Evolutionary conservation across 306 rosid genomes (phyloP).

Genomic region (Dryas alaskensis): DNA sequence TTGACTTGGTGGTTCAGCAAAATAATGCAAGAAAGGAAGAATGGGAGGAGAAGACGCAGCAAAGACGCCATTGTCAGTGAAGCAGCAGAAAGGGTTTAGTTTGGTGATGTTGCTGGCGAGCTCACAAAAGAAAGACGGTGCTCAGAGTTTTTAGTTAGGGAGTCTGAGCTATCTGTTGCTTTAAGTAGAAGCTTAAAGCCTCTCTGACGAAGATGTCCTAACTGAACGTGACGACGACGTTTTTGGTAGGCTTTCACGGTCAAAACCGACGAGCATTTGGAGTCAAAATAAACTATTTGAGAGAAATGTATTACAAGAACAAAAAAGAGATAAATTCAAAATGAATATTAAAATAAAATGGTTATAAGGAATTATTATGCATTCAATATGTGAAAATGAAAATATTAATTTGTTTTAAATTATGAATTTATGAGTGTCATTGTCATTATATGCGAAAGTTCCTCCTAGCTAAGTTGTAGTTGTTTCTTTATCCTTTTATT

Average conservation of each 20-base stretch:
- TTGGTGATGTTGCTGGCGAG: neutral
- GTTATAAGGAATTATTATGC: too few species aligned
- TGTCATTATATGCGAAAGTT: too few species aligned
- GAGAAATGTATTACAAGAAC: too few species aligned
- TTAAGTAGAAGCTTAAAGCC: neutral
- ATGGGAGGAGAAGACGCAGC: constrained; percentile 30
- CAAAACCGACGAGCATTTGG: neutral
- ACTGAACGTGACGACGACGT: constrained; percentile 6
- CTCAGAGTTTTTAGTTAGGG: neutral
- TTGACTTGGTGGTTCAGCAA: constrained; percentile 41
- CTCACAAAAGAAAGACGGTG: neutral
- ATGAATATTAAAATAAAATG: neutral
- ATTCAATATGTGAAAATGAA: too few species aligned
- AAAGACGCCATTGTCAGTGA: constrained; percentile 36
- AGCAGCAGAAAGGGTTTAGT: constrained; percentile 7
- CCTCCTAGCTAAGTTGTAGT: too few species aligned
- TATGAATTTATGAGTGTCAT: too few species aligned
- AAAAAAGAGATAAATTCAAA: neutral
- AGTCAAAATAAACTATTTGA: neutral
- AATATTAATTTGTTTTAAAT: too few species aligned
- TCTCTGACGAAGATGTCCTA: neutral
- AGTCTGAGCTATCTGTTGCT: neutral
- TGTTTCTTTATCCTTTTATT: too few species aligned
- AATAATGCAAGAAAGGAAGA: constrained; percentile 47
- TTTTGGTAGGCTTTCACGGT: neutral